These are phyloP conservation scores for Agaricus bisporus DNA, from an alignment of 768 basidiomycete genomes.

Conservation along the genomic window DNA sequence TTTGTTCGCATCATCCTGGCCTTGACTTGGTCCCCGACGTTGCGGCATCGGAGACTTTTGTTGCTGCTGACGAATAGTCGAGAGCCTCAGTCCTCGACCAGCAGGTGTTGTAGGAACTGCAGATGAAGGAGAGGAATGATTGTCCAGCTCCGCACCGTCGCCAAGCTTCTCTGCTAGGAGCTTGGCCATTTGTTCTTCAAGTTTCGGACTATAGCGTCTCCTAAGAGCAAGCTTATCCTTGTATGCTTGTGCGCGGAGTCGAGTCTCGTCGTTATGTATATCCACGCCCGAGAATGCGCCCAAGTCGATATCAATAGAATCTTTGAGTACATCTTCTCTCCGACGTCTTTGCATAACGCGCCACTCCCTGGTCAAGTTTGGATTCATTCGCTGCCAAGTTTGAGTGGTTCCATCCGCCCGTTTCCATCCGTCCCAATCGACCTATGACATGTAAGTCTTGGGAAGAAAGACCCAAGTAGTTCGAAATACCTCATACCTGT, in stretches of 20 bases:
- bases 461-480: background rate
- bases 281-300: slow-evolving; percentile 27
- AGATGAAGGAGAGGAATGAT: slow-evolving; percentile 10
- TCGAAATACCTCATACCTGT: slow-evolving; percentile 25
- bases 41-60: background rate
- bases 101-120: background rate
- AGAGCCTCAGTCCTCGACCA: background rate
- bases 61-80: slow-evolving; percentile 1
- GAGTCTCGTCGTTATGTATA: slow-evolving; percentile 37
- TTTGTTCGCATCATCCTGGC: background rate
- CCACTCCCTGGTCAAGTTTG: slow-evolving; percentile 24
- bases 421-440: slow-evolving; percentile 46
- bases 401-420: slow-evolving; percentile 47
- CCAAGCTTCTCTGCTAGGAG: slow-evolving; percentile 13
- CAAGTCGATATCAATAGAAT: slow-evolving; percentile 31
- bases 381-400: slow-evolving; percentile 38
- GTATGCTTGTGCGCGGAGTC: slow-evolving; percentile 37
- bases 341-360: slow-evolving; percentile 22
- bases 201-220: slow-evolving; percentile 8
- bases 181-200: slow-evolving; percentile 16
- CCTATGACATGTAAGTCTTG: slow-evolving; percentile 24
- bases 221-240: slow-evolving; percentile 32
- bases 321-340: slow-evolving; percentile 22
- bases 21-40: background rate
- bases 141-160: background rate